Conservation (phyloP, 306 rosid genomes). For the Casuarina cunninghamiana region DNA sequence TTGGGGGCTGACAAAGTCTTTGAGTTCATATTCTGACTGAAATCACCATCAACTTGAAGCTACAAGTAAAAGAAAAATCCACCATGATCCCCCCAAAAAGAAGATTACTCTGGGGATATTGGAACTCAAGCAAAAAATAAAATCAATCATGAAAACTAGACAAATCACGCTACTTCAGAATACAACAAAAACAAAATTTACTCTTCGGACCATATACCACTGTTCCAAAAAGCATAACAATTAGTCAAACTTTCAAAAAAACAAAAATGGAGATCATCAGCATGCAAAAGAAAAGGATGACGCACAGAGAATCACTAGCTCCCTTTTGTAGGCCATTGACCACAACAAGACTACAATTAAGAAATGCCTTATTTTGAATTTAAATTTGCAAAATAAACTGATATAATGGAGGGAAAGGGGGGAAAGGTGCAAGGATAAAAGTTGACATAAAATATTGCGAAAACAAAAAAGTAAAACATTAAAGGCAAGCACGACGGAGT, state of each 20-base stretch:
- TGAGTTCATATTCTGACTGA: slow-evolving; percentile 66
- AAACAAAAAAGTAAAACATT: neutral
- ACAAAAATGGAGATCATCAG: neutral
- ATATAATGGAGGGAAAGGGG: neutral
- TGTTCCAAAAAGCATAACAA: slow-evolving; percentile 16
- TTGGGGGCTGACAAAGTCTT: slow-evolving; percentile 74
- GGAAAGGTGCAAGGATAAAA: neutral
- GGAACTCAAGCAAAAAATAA: slow-evolving; percentile 3
- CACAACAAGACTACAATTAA: neutral
- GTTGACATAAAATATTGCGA: neutral
- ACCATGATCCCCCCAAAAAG: slow-evolving; percentile 5
- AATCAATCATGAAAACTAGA: slow-evolving; percentile 11
- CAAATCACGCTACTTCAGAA: slow-evolving; percentile 1
- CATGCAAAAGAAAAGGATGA: slow-evolving; percentile 8
- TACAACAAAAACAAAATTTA: slow-evolving; percentile 1
- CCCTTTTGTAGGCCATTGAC: slow-evolving; percentile 28
- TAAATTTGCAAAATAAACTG: neutral
- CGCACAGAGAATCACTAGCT: slow-evolving; percentile 22
- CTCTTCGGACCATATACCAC: slow-evolving; percentile 6
- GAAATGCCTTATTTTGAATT: slow-evolving; percentile 1
- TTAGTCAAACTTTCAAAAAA: neutral
- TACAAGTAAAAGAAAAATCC: slow-evolving; percentile 43
- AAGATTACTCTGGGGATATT: neutral
- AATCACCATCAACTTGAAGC: slow-evolving; percentile 89
- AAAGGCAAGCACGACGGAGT: neutral